Base-by-base conservation (phyloP, 352 stramenopile species). In the Pythium scleroteichum region DNA sequence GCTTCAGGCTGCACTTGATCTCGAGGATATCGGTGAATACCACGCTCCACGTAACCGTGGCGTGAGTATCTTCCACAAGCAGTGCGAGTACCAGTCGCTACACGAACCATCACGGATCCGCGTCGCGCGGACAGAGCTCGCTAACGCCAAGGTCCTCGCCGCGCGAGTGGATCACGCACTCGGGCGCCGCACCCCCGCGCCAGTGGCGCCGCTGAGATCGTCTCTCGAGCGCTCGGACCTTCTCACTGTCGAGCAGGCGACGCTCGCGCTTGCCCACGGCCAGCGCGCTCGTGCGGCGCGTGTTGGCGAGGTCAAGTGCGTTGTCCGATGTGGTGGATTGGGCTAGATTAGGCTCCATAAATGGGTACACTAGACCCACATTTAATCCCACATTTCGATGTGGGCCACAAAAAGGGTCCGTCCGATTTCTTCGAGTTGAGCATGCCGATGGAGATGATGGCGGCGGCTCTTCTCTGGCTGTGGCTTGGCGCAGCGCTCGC, bases 61-160 rank as follows among this genome's bases (percentile, higher is more conserved):
- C 5, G 58, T 64, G 16, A 78, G 68, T 42, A 82, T 87, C 41
- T 79, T 87, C 53, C 66, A 74, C 24, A 78, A 75, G 38, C 74
- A 88, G 59, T 83, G 73, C 33, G 53, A 77, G 22, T 41, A 66
- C n/a, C 62, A 66, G 0, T 64, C 71, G 17, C 59, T 65, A 14
- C 54, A 72, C 38, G 69, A 72, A 0, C 53, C 66, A 5, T 73
- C 57, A 6, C 71, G 75, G 0, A 81, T 88, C 47, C 78, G 77
- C 29, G 53, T 81, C 46, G 69, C 76, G 10, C 76, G 63, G 20
- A 78, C 81, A 2, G 59, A 68, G 53, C 40, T 35, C 0, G 78
- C 71, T 3, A 69, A 82, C 52, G 59, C 62, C 29, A 70, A 70
- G 14, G 49, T 90, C 13, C 64, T 87, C 35, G 69, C 73, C 3